Evolutionary conservation across 2,329 filamentous ascomycete genomes (phyloP), one percentile per base, ranked within the genome.

Genomic region (Alternaria atra): DNA sequence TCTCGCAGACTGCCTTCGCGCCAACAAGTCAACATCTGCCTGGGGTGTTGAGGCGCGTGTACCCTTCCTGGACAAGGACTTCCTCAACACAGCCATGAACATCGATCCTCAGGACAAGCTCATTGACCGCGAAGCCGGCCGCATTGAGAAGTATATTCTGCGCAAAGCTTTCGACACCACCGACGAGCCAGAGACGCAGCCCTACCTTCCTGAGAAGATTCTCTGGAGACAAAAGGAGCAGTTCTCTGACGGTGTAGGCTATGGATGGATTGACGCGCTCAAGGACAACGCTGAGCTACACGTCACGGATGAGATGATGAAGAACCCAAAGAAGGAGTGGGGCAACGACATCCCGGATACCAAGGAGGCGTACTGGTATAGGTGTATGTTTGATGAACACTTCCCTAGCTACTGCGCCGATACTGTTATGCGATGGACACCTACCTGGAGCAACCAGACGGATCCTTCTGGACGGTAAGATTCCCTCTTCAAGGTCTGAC

Each of bases 141-240:
- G 86, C 66, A 93, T 99, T 68, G 95, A 99, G 83, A 99, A 99
- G 84, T 97, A 97, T 86, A 96, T 99, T 69, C 85, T 99, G 69
- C 92, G 95, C 77, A 97, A 97, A 83, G 96, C 95, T 3, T 99
- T 99, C 77, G 95, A 99, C 82, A 97, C 93, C 30, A 88, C 87
- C 48, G 93, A 94, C 76, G 91, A 97, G 81, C 93, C 94, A 15
- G 89, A 86, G 48, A 87, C 86, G 50, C 82, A 91, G 70, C 89
- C 95, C 9, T 99, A 98, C 83, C 88, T 99, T n/a, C 95, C 96
- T 7, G 90, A 97, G 17, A 89, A 94, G 79, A 99, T 99, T 72
- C 89, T 99, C 58, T 99, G 93, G 91, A 88, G 96, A 78, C 96
- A 99, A 83, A 99, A 99, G 89, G 95, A 99, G 84, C 95, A 99